Percentiles rank a stretch among this genome's conserved stretches.
Conservation (phyloP, 2,329 filamentous ascomycete species). For the Pseudogymnoascus sp. region DNA sequence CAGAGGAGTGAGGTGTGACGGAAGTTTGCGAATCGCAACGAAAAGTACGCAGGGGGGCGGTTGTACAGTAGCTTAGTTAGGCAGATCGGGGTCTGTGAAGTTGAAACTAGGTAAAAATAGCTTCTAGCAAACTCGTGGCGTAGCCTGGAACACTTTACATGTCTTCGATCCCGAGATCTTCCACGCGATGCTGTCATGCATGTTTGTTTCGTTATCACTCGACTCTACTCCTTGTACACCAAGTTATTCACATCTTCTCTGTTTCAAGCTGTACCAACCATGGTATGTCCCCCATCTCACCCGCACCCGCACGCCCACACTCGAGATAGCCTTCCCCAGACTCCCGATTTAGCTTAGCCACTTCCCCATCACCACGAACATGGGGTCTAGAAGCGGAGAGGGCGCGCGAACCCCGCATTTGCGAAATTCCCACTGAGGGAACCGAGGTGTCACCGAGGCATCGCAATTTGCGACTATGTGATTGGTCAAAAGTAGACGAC, state of each 20-base stretch:
- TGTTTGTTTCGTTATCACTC: not conserved
- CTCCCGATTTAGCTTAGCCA: not conserved
- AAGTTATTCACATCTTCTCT: not conserved
- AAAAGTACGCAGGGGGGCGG: not conserved
- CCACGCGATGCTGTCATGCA: not conserved
- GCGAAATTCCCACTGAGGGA: not conserved
- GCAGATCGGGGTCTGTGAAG: not conserved
- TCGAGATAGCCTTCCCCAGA: not conserved
- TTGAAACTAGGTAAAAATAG: not conserved
- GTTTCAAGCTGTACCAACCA: not conserved
- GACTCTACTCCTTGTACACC: not conserved
- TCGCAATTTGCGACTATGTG: not conserved
- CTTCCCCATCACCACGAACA: not conserved
- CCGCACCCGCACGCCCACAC: not conserved
- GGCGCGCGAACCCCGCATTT: not conserved
- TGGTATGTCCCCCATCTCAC: not conserved
- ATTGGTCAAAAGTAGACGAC: not conserved
- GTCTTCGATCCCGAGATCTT: not conserved
- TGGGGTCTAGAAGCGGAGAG: not conserved
- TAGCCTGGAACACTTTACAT: not conserved
- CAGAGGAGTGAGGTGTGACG: not conserved
- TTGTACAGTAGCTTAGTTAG: not conserved
- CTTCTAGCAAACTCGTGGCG: not conserved
- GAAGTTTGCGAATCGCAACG: not conserved
- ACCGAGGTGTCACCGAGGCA: conserved; percentile 3